Base-by-base conservation (phyloP, 2,329 filamentous ascomycete species). In the Ceratocystis albifundus region DNA sequence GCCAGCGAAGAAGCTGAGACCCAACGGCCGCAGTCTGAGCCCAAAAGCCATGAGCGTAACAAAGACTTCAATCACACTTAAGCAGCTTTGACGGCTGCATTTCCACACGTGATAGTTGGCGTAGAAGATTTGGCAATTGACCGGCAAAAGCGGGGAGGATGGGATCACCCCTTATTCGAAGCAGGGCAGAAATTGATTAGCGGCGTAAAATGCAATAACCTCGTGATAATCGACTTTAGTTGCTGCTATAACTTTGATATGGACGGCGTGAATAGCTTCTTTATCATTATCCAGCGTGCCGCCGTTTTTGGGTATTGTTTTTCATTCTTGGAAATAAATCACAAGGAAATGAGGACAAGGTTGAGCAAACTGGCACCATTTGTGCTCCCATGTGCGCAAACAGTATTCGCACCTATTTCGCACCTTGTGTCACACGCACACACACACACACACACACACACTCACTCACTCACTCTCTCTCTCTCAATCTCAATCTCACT, bases 1-100 rank as follows among this genome's bases (percentile, higher is more conserved):
- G 78, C 84, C 84, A 80, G 84, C 84, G 78, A 90, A 80, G 81
- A 84, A 86, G 88, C 88, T 85, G 76, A 73, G 78, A 30, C 62
- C 74, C 10, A 22, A 46, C n/a, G 62, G 25, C 62, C 41, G 62
- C 25, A 63, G 36, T 15, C 62, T 17, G 36, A 50, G 41, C n/a
- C 62, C 36, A 36, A 32, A 48, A 17, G 45, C 45, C 62, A 63
- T 66, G 45, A 28, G 12, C 30, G 22, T 30, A 59, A 12, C 44
- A 48, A 59, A 32, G 48, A 57, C 22, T 55, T 44, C n/a, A 48
- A 55, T 22, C 17, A 46, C 22, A 20, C 41, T 36, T 17, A 20
- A 22, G 32, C 45, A 46, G 46, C 22, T 32, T n/a, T 32, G 59
- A 12, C 10, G 45, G 10, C 61, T 62, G 65, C 65, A 66, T 66